Base-by-base conservation (phyloP, 192 early-diverging fungal species). In the Mortierella alpina region DNA sequence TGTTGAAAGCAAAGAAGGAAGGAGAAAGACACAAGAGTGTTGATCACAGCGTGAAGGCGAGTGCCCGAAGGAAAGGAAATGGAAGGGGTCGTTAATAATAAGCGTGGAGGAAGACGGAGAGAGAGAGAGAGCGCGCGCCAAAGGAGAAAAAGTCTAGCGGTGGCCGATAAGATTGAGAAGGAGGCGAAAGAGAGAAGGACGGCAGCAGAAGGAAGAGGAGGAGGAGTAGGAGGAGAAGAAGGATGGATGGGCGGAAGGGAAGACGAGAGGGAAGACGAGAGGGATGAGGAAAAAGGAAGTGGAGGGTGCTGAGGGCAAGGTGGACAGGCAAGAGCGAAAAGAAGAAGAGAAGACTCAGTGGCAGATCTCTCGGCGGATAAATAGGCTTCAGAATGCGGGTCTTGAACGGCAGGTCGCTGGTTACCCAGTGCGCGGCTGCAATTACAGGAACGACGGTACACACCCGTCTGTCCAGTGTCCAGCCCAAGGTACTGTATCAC, bases 21-120 rank as follows among this genome's bases (percentile, higher is more conserved):
- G 42, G 44, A 42, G 4, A 20, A 18, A 44, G 17, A 40, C 15
- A 48, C 5, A n/a, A 42, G 10, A 31, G 8, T 0, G 31, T 31
- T 31, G 31, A 31, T 31, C 31, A 31, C 31, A 31, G 31, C 31
- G 31, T 31, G 31, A 20, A 42, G 48, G 48, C 13, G 44, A 14
- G 40, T 44, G 22, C n/a, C 40, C 9, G 41, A 41, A 40, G 14
- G 42, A 55, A 39, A 55, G 23, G 1, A n/a, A 9, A 41, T 10
- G 50, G 68, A 70, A 70, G 7, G 68, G 58, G 68, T 61, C 68
- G 57, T 70, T 61, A 70, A 20, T 22, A 20, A 40, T 41, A 40
- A 11, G 17, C 14, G 22, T 20, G 10, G 22, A 57, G 55, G 22
- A 57, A 57, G 22, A 57, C n/a, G 22, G 22, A 18, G 55, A 57